Percentiles rank a stretch among this genome's conserved stretches.
Evolutionary conservation across 148 eudicot species (phyloP).

Genomic region (Rheum nobile): DNA sequence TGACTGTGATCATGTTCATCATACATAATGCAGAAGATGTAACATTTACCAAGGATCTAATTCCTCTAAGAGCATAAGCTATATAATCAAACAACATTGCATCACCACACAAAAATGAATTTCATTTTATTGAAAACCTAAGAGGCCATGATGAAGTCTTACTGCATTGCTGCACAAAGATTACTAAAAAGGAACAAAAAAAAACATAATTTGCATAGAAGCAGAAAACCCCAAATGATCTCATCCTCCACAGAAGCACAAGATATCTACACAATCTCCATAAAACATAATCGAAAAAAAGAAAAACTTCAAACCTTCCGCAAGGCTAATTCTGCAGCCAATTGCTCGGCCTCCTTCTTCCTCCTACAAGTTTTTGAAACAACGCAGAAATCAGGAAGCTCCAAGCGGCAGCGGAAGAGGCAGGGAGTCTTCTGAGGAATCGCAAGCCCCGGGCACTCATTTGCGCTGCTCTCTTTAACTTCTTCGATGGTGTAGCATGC

Average conservation of each 20-base stretch:
- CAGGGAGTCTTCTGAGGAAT: slow-evolving; percentile 61
- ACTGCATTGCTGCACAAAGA: neutral
- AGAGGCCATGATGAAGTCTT: neutral
- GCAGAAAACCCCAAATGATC: neutral
- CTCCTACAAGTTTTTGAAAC: slow-evolving; percentile 49
- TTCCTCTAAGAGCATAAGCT: neutral
- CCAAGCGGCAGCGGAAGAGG: slow-evolving; percentile 53
- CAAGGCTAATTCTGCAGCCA: slow-evolving; percentile 79
- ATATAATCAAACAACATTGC: neutral
- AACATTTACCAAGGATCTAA: neutral
- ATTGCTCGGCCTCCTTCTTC: slow-evolving; percentile 89
- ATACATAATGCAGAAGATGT: neutral
- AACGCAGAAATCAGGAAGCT: slow-evolving; percentile 73
- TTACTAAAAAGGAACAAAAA: too few relatives aligned
- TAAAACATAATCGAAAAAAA: neutral
- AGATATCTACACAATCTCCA: neutral
- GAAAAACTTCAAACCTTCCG: slow-evolving; percentile 67
- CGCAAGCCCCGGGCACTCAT: slow-evolving; percentile 66
- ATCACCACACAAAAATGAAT: neutral
- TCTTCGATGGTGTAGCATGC: slow-evolving; percentile 59
- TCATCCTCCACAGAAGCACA: neutral
- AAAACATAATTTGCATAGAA: neutral
- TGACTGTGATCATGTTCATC: neutral
- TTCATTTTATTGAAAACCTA: neutral
- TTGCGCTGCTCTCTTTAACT: slow-evolving; percentile 37